Percentiles rank a stretch among this genome's conserved stretches.
These are phyloP conservation scores for Hymenoscyphus repandus DNA, from an alignment of 2,329 filamentous ascomycete species.

Conservation along the genomic window DNA sequence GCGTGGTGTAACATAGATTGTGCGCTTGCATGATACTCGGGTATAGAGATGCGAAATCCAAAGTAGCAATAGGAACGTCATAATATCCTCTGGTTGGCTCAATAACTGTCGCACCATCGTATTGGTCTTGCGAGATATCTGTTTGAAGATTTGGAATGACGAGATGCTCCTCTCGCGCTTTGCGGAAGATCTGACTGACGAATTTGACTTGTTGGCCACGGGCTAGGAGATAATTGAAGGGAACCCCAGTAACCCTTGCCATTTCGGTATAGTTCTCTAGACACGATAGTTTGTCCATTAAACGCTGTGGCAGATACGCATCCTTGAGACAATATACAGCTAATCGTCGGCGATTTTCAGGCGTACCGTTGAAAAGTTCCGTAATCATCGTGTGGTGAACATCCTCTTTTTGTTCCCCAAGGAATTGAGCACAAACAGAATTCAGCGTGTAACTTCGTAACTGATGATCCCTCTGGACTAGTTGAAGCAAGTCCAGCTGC, in stretches of 20 bases:
- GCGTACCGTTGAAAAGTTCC: slow-evolving; percentile 92
- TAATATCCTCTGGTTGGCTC: slow-evolving; percentile 93
- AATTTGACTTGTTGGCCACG: slow-evolving; percentile 97
- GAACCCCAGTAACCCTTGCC: slow-evolving; percentile 97
- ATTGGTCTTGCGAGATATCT: slow-evolving; percentile 73
- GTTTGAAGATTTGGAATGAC: slow-evolving; percentile 83
- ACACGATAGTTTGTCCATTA: slow-evolving; percentile 97
- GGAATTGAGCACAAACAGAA: slow-evolving; percentile 88
- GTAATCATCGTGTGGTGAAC: slow-evolving; percentile 99
- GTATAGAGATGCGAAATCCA: slow-evolving; percentile 98
- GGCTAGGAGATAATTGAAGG: slow-evolving; percentile 89
- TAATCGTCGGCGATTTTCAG: slow-evolving; percentile 83
- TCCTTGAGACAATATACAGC: slow-evolving; percentile 97
- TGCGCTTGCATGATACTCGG: slow-evolving; percentile 99
- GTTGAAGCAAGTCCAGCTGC: slow-evolving; percentile 88
- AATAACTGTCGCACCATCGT: slow-evolving; percentile 96
- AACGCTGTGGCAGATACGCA: slow-evolving; percentile 85
- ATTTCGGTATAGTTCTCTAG: slow-evolving; percentile 99
- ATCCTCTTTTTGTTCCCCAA: slow-evolving; percentile 97
- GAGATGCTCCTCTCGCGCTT: slow-evolving; percentile 86
- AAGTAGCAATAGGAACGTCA: slow-evolving; percentile 87
- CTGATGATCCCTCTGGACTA: slow-evolving; percentile 92
- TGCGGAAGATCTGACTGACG: slow-evolving; percentile 93
- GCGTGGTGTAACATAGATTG: slow-evolving; percentile 95
- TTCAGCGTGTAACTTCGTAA: slow-evolving; percentile 96